Evolutionary conservation across 1,284 basidiomycete genomes (phyloP), one percentile per base, ranked within the genome.

Genomic region (Papiliotrema terrestris): DNA sequence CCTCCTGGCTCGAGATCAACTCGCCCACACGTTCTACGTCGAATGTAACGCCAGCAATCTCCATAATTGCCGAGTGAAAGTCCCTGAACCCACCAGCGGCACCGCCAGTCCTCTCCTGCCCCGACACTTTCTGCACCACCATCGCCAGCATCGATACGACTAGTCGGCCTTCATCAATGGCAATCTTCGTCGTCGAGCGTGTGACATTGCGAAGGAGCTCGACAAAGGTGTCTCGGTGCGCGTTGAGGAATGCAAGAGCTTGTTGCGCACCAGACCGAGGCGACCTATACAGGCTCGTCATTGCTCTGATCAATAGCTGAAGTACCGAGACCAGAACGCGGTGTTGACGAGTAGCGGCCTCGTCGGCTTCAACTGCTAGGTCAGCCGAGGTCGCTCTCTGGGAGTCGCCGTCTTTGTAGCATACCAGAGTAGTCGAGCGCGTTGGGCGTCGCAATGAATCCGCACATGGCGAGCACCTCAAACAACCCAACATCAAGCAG

Each of bases 391-490:
- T 42, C n/a, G 35, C 19, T 22, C 17, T 15, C 20, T 8, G 11
- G n/a, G n/a, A n/a, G n/a, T n/a, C n/a, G n/a, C n/a, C n/a, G n/a
- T n/a, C n/a, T n/a, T 15, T 20, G 35, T 15, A 9, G 15, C 19
- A 52, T 43, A 75, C 83, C 55, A 63, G 89, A 86, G 0, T 86
- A 84, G 58, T 91, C 86, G 15, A n/a, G n/a, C n/a, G 65, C 91
- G 86, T 41, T 83, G 81, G 67, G 94, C 86, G 22, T 92, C 87
- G 61, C 87, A 61, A 97, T 77, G 74, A 87, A 98, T 62, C 94
- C 89, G 71, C 90, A 95, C 58, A 88, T 86, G 0, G 88, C 84
- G 26, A 98, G 77, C n/a, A 86, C 82, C 20, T 86, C 82, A 20
- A 98, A 81, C 2, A 94, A 66, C 51, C 88, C 86, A 2, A 86